Percentiles rank a stretch among this genome's conserved stretches.
phyloP scores from a whole-genome alignment of 2,329 filamentous ascomycete genomes.

The Xylaria sp. region DNA sequence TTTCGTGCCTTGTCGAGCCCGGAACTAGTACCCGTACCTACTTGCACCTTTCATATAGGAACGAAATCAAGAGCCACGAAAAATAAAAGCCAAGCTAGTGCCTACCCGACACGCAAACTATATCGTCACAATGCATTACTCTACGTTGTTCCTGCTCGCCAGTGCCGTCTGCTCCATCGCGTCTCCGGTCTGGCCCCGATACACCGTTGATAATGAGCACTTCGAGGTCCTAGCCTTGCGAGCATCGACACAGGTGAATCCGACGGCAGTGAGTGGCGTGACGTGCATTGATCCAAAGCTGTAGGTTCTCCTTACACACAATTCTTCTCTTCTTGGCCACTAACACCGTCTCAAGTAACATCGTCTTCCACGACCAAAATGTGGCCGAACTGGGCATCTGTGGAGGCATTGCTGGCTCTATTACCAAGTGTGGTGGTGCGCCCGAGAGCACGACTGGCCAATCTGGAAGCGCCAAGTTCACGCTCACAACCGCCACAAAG shows the following conservation, averaged over 20 bases:
- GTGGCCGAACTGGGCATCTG: conserved; percentile 61
- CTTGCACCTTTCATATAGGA: not conserved
- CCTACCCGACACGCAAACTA: not conserved
- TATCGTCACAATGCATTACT: conserved; percentile 34
- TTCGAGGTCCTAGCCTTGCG: conserved; percentile 58
- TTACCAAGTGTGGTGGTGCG: conserved; percentile 57
- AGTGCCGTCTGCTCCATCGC: conserved; percentile 49
- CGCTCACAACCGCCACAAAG: conserved; percentile 53
- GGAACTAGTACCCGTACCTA: not conserved
- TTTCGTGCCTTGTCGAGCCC: conserved; percentile 4
- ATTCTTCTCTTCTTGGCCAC: conserved; percentile 14
- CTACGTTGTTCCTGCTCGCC: conserved; percentile 46
- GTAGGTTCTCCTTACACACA: conserved; percentile 49
- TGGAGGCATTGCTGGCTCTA: conserved; percentile 60
- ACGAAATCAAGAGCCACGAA: not conserved
- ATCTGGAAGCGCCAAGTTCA: conserved; percentile 61
- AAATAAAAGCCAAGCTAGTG: not conserved
- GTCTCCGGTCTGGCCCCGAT: conserved; percentile 52
- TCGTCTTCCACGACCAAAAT: conserved; percentile 61
- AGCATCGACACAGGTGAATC: conserved; percentile 53
- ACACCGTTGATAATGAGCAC: conserved; percentile 55
- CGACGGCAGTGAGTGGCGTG: conserved; percentile 54
- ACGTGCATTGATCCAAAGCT: conserved; percentile 55
- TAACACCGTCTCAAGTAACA: conserved; percentile 48
- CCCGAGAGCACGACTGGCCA: conserved; percentile 57